phyloP scores from a whole-genome alignment of 1,139 yeast genomes.

The Kodamaea alishanica region DNA sequence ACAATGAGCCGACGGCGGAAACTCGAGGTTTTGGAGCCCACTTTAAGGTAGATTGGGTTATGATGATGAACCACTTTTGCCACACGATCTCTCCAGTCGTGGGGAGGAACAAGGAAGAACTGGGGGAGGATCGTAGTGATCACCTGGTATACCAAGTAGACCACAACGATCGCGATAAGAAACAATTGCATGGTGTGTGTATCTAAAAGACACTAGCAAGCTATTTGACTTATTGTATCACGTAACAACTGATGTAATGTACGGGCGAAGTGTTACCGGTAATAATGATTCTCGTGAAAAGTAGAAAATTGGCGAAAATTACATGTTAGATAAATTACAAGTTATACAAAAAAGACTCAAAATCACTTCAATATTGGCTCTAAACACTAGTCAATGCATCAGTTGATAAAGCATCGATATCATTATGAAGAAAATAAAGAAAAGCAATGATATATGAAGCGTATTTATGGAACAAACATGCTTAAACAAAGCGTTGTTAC shows the following conservation, averaged over 20 bases:
- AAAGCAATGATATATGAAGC: too few species aligned
- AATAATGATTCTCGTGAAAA: too few species aligned
- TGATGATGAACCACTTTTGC: constrained; percentile 30
- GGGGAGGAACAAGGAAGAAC: constrained; percentile 44
- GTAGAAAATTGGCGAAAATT: not conserved
- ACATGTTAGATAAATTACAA: not conserved
- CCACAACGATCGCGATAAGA: constrained; percentile 8
- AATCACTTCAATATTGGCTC: too few species aligned
- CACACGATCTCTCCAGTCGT: constrained; percentile 41
- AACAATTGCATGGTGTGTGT: not conserved
- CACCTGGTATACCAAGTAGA: constrained; percentile 16
- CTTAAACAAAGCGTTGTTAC: too few species aligned
- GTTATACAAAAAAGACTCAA: too few species aligned
- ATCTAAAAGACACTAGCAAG: not conserved
- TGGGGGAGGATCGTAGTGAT: constrained; percentile 31
- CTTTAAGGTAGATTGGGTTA: constrained; percentile 35
- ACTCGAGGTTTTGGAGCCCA: constrained; percentile 40
- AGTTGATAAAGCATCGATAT: too few species aligned
- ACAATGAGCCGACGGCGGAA: constrained; percentile 52
- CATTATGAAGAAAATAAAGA: too few species aligned
- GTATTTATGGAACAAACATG: too few species aligned
- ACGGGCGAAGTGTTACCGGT: too few species aligned
- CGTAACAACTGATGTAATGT: too few species aligned
- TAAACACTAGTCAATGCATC: too few species aligned
- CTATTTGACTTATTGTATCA: not conserved